Conservation (phyloP, 139 green algal genomes). For the Chlorella sorokiniana region DNA sequence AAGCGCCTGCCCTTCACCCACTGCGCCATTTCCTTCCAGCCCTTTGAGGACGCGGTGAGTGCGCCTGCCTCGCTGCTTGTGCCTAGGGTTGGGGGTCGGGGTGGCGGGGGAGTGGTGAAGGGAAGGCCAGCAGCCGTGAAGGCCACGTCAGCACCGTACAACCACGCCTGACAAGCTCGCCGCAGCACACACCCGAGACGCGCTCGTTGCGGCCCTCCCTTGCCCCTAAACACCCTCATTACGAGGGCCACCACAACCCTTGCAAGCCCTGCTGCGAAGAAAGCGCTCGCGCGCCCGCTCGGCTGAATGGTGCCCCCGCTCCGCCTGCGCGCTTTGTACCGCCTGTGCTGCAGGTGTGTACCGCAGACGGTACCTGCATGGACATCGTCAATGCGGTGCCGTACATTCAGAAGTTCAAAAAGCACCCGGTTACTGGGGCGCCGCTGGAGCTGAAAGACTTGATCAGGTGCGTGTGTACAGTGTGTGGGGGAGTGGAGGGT, state of each 20-base stretch:
- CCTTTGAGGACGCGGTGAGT: constrained; percentile 91
- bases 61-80: neutral
- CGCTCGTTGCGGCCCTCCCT: no score
- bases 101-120: no score
- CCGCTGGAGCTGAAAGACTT: constrained; percentile 88
- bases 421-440: constrained; percentile 85
- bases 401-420: constrained; percentile 85
- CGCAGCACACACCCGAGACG: no score
- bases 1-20: constrained; percentile 90
- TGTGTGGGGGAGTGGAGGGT: neutral
- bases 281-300: neutral
- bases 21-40: constrained; percentile 92
- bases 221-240: no score
- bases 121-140: neutral
- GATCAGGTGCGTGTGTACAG: constrained; percentile 47
- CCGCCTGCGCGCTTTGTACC: neutral
- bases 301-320: neutral
- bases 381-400: constrained; percentile 86
- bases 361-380: constrained; percentile 79
- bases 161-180: no score
- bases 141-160: neutral
- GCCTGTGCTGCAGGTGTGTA: constrained; percentile 62
- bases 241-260: no score
- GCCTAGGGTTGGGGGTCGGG: no score
- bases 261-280: neutral